Evolutionary conservation across 345 rosid species (phyloP), one percentile per base, ranked within the genome.

Genomic region (Eucalyptus regnans): DNA sequence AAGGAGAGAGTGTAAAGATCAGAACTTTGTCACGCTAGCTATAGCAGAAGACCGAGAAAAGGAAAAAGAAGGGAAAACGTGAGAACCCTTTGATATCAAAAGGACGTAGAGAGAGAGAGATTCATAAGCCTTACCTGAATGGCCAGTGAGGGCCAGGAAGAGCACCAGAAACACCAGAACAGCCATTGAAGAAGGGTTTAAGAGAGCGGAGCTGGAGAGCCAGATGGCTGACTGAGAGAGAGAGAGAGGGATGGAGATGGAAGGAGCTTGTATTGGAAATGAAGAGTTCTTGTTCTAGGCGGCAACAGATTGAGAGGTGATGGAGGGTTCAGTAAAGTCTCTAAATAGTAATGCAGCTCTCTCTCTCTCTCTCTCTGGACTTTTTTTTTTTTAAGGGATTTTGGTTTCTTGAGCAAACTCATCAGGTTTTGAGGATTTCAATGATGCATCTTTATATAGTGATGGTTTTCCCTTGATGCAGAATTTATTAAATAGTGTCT

Each of bases 71-170:
- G 48, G 83, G 3, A 37, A 76, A 76, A 76, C 23, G 20, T 10
- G 83, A 76, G 25, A 41, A 37, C 83, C 83, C 56, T 23, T 52
- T 23, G 50, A 79, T 60, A 76, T 49, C 27, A 15, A 79, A 4
- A 50, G 31, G 25, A 43, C 16, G 33, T 33, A 43, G 16, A 9
- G 23, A 80, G 37, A 41, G 3, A 18, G 27, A 37, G 66, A 37
- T 31, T 51, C 37, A 80, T 41, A 86, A 49, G 66, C 50, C 52
- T 95, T 93, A 96, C 99, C 92, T 93, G 98, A 94, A 90, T 92
- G 93, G 80, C 94, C 95, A 85, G 92, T 54, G 90, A 96, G 87
- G 91, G 96, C 93, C 89, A 92, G 86, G 90, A 96, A 88, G 87
- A 97, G 93, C 91, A 93, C 88, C 83, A 96, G 86, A 87, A 83